These are phyloP conservation scores for Suillus fuscotomentosus DNA, from an alignment of 768 basidiomycete genomes.

Conservation along the genomic window DNA sequence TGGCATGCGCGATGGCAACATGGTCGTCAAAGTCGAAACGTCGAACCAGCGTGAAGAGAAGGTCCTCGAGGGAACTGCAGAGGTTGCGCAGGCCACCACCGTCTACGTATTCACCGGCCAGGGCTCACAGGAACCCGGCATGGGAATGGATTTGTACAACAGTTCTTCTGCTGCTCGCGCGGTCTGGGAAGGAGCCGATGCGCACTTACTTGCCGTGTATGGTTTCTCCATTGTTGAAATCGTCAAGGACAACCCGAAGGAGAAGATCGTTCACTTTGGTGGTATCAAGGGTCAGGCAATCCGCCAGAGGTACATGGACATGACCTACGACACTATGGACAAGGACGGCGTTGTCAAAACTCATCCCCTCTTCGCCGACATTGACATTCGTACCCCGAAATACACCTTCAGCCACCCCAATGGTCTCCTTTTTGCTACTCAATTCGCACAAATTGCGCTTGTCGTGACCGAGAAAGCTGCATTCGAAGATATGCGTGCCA, in stretches of 20 bases:
- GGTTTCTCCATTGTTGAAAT: conserved; percentile 99
- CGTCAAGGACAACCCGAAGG: conserved; percentile 97
- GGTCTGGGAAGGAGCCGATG: conserved; percentile 96
- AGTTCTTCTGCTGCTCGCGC: conserved; percentile 90
- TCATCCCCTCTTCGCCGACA: conserved; percentile 93
- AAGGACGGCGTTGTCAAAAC: conserved; percentile 96
- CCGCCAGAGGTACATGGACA: conserved; percentile 99
- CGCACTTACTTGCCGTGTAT: conserved; percentile 90
- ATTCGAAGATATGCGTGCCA: conserved; percentile 96
- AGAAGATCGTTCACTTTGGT: conserved; percentile 98
- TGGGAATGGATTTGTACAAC: conserved; percentile 99
- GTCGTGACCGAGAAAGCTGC: conserved; percentile 98
- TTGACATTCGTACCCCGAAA: conserved; percentile 89
- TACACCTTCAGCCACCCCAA: conserved; percentile 98
- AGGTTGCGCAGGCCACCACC: conserved; percentile 89
- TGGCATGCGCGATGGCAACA: conserved; percentile 91
- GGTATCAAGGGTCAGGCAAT: conserved; percentile 99
- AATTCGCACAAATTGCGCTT: conserved; percentile 97
- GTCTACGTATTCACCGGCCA: conserved; percentile 99
- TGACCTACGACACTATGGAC: conserved; percentile 97
- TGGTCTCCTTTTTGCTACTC: conserved; percentile 95
- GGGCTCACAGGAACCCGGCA: conserved; percentile 95
- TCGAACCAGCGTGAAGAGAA: conserved; percentile 84
- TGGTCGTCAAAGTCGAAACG: conserved; percentile 88
- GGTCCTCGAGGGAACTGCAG: conserved; percentile 88